Evolutionary conservation across 768 basidiomycete genomes (phyloP).

Genomic region (Fibroporia radiculosa): DNA sequence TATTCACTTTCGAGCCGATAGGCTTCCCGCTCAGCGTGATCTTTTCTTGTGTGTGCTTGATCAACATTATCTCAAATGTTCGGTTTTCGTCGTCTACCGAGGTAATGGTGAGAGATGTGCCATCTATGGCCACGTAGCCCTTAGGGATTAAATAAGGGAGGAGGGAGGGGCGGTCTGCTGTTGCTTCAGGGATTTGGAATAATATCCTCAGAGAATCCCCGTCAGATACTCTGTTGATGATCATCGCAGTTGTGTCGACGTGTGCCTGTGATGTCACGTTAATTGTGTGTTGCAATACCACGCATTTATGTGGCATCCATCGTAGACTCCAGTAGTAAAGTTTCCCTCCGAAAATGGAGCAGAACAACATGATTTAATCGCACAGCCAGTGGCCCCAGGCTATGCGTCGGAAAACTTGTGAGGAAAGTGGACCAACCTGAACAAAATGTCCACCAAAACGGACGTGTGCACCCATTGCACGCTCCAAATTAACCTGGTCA

Average conservation of each 20-base stretch:
- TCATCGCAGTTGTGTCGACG: slow-evolving; percentile 81
- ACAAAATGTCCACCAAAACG: slow-evolving; percentile 98
- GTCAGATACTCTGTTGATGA: slow-evolving; percentile 58
- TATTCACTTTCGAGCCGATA: slow-evolving; percentile 79
- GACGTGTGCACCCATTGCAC: slow-evolving; percentile 87
- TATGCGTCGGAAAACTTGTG: too few relatives aligned
- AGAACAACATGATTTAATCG: too few relatives aligned
- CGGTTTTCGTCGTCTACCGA: slow-evolving; percentile 54
- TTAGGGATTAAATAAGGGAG: slow-evolving; percentile 85
- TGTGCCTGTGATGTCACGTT: slow-evolving; percentile 56
- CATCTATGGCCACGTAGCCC: slow-evolving; percentile 92
- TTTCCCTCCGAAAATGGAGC: too few relatives aligned
- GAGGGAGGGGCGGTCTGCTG: slow-evolving; percentile 50
- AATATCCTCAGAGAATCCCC: slow-evolving; percentile 83
- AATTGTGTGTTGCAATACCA: background rate
- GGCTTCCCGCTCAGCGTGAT: slow-evolving; percentile 72
- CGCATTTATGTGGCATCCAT: too few relatives aligned
- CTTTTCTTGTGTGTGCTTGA: slow-evolving; percentile 87
- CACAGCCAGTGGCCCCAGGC: too few relatives aligned
- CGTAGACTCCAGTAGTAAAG: too few relatives aligned
- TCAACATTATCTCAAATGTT: slow-evolving; percentile 88
- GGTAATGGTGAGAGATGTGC: slow-evolving; percentile 88
- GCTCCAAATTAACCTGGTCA: slow-evolving; percentile 83
- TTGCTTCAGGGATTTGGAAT: slow-evolving; percentile 67
- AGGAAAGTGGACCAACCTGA: slow-evolving; percentile 49